A percentile compares a stretch with the other conserved stretches of the same genome.
Conservation (phyloP, 2,329 filamentous ascomycete genomes). For the Dichotomopilus funicola region DNA sequence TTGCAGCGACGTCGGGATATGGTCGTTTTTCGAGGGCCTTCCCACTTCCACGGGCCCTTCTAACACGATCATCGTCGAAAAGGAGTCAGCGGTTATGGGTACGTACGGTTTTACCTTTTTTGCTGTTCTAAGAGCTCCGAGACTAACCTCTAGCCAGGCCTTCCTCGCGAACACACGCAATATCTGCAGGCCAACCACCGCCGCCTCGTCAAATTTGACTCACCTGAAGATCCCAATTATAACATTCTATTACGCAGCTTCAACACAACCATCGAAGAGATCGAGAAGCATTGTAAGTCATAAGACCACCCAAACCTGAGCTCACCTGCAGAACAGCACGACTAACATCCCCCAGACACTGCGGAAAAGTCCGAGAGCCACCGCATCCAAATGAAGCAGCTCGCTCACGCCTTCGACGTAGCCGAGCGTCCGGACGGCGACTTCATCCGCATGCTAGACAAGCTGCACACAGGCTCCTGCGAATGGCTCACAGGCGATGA, state of each 20-base stretch:
- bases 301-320: too few species aligned
- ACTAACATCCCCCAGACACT: conserved; percentile 2
- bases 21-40: conserved; percentile 27
- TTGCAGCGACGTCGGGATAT: conserved; percentile 22
- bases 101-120: not conserved
- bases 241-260: conserved; percentile 19
- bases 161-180: conserved; percentile 22
- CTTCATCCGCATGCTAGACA: conserved; percentile 19
- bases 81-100: conserved; percentile 24
- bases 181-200: conserved; percentile 26
- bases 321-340: too few species aligned
- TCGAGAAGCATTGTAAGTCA: conserved; percentile 9
- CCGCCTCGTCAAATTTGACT: conserved; percentile 25
- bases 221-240: conserved; percentile 22
- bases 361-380: conserved; percentile 14
- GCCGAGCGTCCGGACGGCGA: conserved; percentile 21
- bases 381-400: conserved; percentile 18
- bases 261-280: conserved; percentile 20
- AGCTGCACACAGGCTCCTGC: conserved; percentile 23
- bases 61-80: conserved; percentile 24
- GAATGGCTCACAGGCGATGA: conserved; percentile 22
- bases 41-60: conserved; percentile 19
- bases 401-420: conserved; percentile 20
- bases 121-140: not conserved
- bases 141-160: conserved; percentile 10